phyloP scores from a whole-genome alignment of 768 basidiomycete genomes.

The Cystofilobasidium ferigula region DNA sequence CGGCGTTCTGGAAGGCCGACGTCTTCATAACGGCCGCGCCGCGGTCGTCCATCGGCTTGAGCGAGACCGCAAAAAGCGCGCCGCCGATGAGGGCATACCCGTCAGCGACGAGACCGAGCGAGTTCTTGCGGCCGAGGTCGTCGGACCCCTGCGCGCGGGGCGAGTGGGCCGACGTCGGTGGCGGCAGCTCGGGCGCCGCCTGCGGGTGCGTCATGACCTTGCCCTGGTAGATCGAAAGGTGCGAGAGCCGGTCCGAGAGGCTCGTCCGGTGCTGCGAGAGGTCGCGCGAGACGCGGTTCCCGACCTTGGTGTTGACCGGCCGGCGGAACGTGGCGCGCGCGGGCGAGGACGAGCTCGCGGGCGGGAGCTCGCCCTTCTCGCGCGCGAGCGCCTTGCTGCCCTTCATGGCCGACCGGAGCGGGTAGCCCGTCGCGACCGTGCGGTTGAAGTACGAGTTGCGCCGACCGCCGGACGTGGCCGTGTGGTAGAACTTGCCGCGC shows the following conservation, averaged over 20 bases:
- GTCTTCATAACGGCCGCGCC: conserved; percentile 22
- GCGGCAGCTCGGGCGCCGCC: not conserved
- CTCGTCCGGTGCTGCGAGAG: not conserved
- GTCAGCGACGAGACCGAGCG: conserved; percentile 7
- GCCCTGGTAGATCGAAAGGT: conserved; percentile 10
- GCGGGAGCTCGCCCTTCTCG: not conserved
- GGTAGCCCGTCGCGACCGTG: conserved; percentile 9
- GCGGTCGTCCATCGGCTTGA: conserved; percentile 24
- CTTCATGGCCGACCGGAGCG: conserved; percentile 20
- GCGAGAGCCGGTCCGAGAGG: not conserved
- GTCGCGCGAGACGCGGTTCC: conserved; percentile 14
- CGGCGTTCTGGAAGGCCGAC: conserved; percentile 6
- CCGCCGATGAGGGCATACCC: conserved; percentile 25
- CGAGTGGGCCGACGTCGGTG: conserved; percentile 5
- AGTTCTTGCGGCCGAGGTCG: not conserved
- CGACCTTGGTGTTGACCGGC: conserved; percentile 7
- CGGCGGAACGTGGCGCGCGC: not conserved
- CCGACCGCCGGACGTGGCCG: conserved; percentile 1
- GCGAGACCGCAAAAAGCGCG: conserved; percentile 16
- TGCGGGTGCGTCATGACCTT: not conserved
- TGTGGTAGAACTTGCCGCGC: not conserved
- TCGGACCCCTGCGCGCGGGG: not conserved
- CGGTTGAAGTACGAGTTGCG: conserved; percentile 7
- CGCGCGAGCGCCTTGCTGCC: conserved; percentile 9
- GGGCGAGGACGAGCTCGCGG: not conserved